Evolutionary conservation across 2,329 filamentous ascomycete species (phyloP), one percentile per base, ranked within the genome.

Genomic region (Lecanicillium sp.): DNA sequence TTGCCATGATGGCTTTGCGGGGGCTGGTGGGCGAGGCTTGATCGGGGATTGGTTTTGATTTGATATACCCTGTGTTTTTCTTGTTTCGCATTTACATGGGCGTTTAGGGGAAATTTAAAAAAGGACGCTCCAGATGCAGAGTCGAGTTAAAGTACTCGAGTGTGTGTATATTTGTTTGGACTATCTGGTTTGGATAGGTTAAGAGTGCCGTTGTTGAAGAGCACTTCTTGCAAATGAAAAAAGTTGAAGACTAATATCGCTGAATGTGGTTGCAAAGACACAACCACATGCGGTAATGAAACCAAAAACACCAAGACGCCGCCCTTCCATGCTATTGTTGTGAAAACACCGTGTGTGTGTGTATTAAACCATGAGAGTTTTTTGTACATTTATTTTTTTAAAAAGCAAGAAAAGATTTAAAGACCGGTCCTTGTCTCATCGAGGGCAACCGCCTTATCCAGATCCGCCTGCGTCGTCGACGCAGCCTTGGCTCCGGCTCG

Each of bases 1-100:
- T 92, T 54, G 85, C 80, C 0, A 58, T 94, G 55, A 81, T 81
- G 52, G 77, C 77, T 2, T 54, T 92, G 54, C 74, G 79, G 53
- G 69, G 65, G 43, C 48, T 81, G 42, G 82, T 69, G 76, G 63
- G 66, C 22, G 19, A 14, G 7, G 15, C 4, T 3, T 37, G 18
- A 32, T 10, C 9, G 5, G 2, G 22, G 11, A 25, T 11, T 25
- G 22, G 22, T 11, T n/a, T n/a, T n/a, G n/a, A n/a, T n/a, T n/a
- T n/a, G n/a, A n/a, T n/a, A n/a, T n/a, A n/a, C n/a, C n/a, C n/a
- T n/a, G n/a, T n/a, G 22, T 25, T 25, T 25, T 25, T 7, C 22
- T 25, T 25, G 6, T 25, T 25, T 25, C n/a, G n/a, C n/a, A n/a
- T n/a, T 25, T 25, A 25, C 22, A 25, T 25, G 22, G 22, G 22